Conservation (phyloP, 257 asterid genomes). For the Misopates orontium region DNA sequence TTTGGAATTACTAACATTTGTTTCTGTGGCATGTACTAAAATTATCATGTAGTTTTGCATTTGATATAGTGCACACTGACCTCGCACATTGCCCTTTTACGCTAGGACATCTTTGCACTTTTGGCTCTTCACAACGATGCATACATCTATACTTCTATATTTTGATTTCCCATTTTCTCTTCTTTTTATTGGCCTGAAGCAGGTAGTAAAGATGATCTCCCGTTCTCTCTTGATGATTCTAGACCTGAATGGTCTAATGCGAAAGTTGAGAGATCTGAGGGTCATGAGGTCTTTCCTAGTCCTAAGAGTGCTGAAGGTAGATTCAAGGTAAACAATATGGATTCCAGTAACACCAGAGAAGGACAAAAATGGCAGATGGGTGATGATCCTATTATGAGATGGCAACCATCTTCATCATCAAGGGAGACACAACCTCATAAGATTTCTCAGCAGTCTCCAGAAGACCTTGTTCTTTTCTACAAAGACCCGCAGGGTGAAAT, state of each 20-base stretch:
- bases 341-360: slow-evolving; percentile 31
- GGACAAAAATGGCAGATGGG: slow-evolving; percentile 57
- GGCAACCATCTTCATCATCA: slow-evolving; percentile 54
- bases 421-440: slow-evolving; percentile 56
- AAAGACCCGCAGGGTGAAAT: slow-evolving; percentile 91
- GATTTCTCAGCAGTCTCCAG: slow-evolving; percentile 65
- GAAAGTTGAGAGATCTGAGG: slow-evolving; percentile 43
- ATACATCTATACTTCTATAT: background rate
- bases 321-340: no score
- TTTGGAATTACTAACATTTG: no score
- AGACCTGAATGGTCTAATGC: slow-evolving; percentile 55
- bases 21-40: no score
- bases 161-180: slow-evolving; percentile 28
- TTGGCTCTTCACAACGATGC: no score
- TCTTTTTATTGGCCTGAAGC: slow-evolving; percentile 23
- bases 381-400: slow-evolving; percentile 55
- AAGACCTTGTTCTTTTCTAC: slow-evolving; percentile 74
- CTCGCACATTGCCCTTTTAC: no score
- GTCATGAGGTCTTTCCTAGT: slow-evolving; percentile 42
- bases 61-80: no score
- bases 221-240: slow-evolving; percentile 45
- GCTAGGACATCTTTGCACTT: no score
- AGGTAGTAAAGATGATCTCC: slow-evolving; percentile 76
- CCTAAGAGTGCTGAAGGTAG: slow-evolving; percentile 54
- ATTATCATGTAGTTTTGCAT: no score